Percentiles rank a stretch among this genome's conserved stretches.
Conservation (phyloP, 2,329 filamentous ascomycete genomes). For the Ascomycota sp. region DNA sequence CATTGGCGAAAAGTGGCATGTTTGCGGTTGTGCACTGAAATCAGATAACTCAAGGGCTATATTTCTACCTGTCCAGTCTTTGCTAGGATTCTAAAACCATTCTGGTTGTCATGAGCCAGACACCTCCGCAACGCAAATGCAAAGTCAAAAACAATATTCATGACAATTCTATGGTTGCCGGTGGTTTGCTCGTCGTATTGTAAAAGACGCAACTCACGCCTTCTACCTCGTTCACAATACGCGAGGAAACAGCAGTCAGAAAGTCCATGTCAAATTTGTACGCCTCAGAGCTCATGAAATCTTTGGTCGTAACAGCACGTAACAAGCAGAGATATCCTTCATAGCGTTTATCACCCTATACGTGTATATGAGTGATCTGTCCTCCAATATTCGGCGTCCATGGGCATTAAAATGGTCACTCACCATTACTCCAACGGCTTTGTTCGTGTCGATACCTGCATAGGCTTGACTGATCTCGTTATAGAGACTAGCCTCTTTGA, state of each 20-base stretch:
- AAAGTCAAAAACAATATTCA: too few relatives aligned
- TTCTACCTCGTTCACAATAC: constrained; percentile 48
- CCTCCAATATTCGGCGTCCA: too few relatives aligned
- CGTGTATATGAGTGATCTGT: background rate
- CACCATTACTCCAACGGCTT: constrained; percentile 4
- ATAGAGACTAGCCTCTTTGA: constrained; percentile 52
- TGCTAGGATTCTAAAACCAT: too few relatives aligned
- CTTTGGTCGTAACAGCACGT: constrained; percentile 2
- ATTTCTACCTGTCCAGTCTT: too few relatives aligned
- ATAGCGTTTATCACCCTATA: constrained; percentile 9
- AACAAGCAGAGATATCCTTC: constrained; percentile 11
- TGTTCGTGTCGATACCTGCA: constrained; percentile 7
- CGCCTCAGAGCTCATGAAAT: constrained; percentile 43
- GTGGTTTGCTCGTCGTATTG: constrained; percentile 41
- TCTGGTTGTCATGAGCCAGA: too few relatives aligned
- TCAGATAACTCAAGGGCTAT: too few relatives aligned
- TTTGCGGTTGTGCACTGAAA: too few relatives aligned
- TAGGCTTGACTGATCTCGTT: constrained; percentile 24
- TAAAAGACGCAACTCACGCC: constrained; percentile 56
- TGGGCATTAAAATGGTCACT: too few relatives aligned
- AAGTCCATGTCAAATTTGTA: constrained; percentile 46
- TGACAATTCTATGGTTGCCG: constrained; percentile 56
- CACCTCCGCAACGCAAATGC: too few relatives aligned
- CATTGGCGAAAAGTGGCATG: too few relatives aligned
- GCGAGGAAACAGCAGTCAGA: constrained; percentile 38